Conservation (phyloP, 352 stramenopile species). For the Phytophthora pluvialis region DNA sequence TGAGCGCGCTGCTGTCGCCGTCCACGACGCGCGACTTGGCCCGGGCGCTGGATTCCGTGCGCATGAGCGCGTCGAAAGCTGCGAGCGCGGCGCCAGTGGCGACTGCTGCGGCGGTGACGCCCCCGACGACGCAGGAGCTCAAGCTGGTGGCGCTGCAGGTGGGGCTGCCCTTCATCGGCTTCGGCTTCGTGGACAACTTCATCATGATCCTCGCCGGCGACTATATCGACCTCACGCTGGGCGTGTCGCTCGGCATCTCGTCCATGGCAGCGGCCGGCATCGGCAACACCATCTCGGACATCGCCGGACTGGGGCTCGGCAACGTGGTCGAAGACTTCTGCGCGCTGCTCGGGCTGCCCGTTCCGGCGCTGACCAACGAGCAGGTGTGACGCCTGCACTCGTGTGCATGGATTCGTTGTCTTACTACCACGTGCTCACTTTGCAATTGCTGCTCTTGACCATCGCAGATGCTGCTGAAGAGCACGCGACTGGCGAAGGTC, state of each 20-base stretch:
- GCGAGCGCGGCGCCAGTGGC: neutral
- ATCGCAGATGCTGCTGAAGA: conserved; percentile 63
- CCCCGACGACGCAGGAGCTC: conserved; percentile 56
- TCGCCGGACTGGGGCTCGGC: conserved; percentile 67
- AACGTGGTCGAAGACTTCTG: conserved; percentile 87
- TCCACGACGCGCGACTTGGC: conserved; percentile 61
- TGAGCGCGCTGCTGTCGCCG: conserved; percentile 53
- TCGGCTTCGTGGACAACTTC: conserved; percentile 98
- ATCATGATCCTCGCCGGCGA: conserved; percentile 94
- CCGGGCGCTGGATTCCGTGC: conserved; percentile 43
- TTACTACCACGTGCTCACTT: neutral
- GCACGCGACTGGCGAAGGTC: conserved; percentile 74
- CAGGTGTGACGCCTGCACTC: too few species aligned
- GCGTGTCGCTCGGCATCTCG: conserved; percentile 85
- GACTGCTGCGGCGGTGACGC: conserved; percentile 5
- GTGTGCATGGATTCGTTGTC: too few species aligned
- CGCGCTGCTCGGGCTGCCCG: conserved; percentile 63
- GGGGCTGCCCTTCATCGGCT: conserved; percentile 95
- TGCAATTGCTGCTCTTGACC: too few species aligned
- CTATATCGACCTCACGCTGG: conserved; percentile 87
- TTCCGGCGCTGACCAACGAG: conserved; percentile 58
- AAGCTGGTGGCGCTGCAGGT: conserved; percentile 72
- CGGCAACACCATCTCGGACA: conserved; percentile 87
- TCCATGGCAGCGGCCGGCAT: conserved; percentile 88
- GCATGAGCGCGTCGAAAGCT: conserved; percentile 5